Percentiles rank a stretch among this genome's conserved stretches.
Evolutionary conservation across 2,329 filamentous ascomycete species (phyloP).

Genomic region (Fulvia fulva): DNA sequence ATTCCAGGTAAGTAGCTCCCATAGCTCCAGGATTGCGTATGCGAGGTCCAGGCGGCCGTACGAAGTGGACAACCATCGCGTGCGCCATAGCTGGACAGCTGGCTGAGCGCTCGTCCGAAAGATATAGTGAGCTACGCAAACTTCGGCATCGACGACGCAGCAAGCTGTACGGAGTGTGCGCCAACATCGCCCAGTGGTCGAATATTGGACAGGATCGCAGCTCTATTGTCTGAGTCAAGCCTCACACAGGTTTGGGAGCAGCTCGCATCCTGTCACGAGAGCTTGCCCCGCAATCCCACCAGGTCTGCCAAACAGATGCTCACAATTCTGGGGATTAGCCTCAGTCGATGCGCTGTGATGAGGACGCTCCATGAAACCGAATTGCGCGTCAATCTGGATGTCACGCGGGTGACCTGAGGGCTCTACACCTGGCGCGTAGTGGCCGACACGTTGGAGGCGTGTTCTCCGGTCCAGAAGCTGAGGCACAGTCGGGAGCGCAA

Average conservation of each 20-base stretch:
- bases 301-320: not conserved
- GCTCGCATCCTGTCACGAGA: constrained; percentile 8
- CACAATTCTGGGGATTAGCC: constrained; percentile 6
- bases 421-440: constrained; percentile 7
- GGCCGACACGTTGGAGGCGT: constrained; percentile 1
- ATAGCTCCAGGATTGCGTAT: constrained; percentile 2
- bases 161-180: not conserved
- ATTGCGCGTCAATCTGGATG: constrained; percentile 5
- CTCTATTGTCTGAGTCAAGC: not conserved
- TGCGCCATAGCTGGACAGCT: not conserved
- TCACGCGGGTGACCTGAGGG: constrained; percentile 4
- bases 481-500: constrained; percentile 4
- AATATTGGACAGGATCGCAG: not conserved
- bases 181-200: not conserved
- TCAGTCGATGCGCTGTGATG: not conserved
- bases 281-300: constrained; percentile 12
- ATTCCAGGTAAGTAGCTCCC: constrained; percentile 1
- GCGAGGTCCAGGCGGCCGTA: not conserved
- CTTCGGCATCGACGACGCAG: not conserved
- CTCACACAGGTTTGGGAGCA: not conserved
- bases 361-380: constrained; percentile 7
- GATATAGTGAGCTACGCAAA: not conserved
- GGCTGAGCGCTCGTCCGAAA: constrained; percentile 1
- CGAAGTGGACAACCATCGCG: not conserved
- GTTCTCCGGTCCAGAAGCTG: constrained; percentile 2